Base-by-base conservation (phyloP, 495 filamentous ascomycete species). In the Lophiotrema nucula region DNA sequence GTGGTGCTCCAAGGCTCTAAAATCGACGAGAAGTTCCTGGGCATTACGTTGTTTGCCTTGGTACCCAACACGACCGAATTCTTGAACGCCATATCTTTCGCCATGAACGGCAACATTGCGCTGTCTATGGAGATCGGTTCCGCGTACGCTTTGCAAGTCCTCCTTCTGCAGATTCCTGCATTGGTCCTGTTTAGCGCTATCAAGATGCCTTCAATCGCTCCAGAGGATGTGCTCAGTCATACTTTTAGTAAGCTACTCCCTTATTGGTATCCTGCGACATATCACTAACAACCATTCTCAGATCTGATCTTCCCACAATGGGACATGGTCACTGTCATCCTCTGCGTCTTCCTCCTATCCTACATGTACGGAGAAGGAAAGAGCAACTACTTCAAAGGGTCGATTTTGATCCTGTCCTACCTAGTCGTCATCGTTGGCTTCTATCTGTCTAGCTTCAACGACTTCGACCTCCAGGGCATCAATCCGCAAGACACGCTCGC, bases 81-180 rank as follows among this genome's bases (percentile, higher is more conserved):
- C 67, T 69, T 99, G 89, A 99, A 99, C 69, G 93, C 95, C 67
- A 97, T 99, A 53, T 96, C 91, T 2, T 99, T 99, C 71, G 93
- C 93, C 39, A 99, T 99, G 95, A 97, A 99, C 66, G 93, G 93
- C n/a, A 99, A 99, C 72, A 97, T 99, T 68, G 93, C 93, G 0
- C 79, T 99, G 23, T 95, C 90, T 38, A 97, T 99, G 95, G 93
- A 99, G 70, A 97, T 99, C 60, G 93, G 93, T 61, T 96, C 90
- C 0, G 92, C 92, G 27, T 99, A 99, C 64, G 95, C 95, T 5
- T 78, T 99, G 35, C 93, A 99, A 71, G 93, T 99, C 53, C 96
- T 90, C 72, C 82, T 99, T n/a, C 78, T 99, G 24, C 93, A 99
- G 69, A 91, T 97, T 21, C 93, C 93, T 0, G 89, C 89, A 23